Base-by-base conservation (phyloP, 306 rosid species). In the Lupinus albus region DNA sequence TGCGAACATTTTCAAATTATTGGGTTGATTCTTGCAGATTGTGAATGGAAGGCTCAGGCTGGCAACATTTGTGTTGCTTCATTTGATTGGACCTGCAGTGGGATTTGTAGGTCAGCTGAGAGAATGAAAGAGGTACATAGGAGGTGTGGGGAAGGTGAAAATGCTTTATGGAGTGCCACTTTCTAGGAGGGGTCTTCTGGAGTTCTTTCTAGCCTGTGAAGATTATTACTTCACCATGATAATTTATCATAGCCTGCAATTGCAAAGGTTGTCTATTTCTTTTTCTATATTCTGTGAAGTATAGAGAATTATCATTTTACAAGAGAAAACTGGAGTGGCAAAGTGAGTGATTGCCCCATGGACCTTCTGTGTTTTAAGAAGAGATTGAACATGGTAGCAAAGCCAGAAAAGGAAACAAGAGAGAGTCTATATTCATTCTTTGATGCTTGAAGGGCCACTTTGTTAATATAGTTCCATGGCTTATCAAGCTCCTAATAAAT, bases 21-120 rank as follows among this genome's bases (percentile, higher is more conserved):
- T 39, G 46, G 44, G 36, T 5, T 63, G 67, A 47, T 71, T 44
- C 44, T 61, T 89, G 85, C 92, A 94, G 99, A 94, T 78, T 94
- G 99, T 61, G 99, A 94, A 80, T 94, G 99, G 99, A 94, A 94
- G 87, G 99, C 99, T 6, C 99, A 90, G 64, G 99, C 99, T 36
- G 99, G 99, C 70, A 94, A 94, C 79, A 49, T 86, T n/a, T 94
- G 99, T 51, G 97, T 94, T 42, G 99, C 99, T 38, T 90, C 97
- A 8, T 94, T 86, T 30, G 99, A 94, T 70, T 94, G 99, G 99
- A 94, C 65, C 77, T 94, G 99, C 83, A 94, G 97, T 17, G 99
- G 99, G 49, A 94, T 94, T 61, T 94, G 99, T 78, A 79, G 88
- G 76, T 94, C 99, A 13, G 97, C 97, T 0, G 99, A 94, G 13